phyloP scores from a whole-genome alignment of 2,329 filamentous ascomycete genomes.

The Magnaporthiopsis rhizophila region DNA sequence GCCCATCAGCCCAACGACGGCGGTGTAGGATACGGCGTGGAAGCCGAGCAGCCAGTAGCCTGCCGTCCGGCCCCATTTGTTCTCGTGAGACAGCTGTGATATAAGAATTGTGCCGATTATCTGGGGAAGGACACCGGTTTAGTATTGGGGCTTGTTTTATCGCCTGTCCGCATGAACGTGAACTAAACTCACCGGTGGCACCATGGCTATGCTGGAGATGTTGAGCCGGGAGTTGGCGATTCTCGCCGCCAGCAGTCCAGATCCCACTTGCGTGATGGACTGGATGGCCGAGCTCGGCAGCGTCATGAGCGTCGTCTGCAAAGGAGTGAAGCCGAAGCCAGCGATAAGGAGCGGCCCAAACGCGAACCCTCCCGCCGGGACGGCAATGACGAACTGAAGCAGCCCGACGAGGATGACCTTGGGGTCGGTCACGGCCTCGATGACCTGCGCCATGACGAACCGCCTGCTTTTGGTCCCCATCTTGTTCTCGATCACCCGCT shows the following conservation, averaged over 20 bases:
- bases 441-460: slow-evolving; percentile 17
- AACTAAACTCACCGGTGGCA: slow-evolving; percentile 18
- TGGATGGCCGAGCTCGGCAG: slow-evolving; percentile 53
- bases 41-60: slow-evolving; percentile 23
- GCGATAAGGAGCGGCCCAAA: slow-evolving; percentile 19
- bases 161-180: too few relatives aligned
- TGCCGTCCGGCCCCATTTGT: slow-evolving; percentile 23
- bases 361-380: slow-evolving; percentile 13
- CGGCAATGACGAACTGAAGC: slow-evolving; percentile 41
- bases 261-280: slow-evolving; percentile 39
- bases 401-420: slow-evolving; percentile 37
- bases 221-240: slow-evolving; percentile 20
- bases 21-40: slow-evolving; percentile 23
- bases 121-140: slow-evolving; percentile 7
- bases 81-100: slow-evolving; percentile 18
- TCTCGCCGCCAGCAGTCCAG: slow-evolving; percentile 14
- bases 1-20: slow-evolving; percentile 19
- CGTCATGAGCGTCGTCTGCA: slow-evolving; percentile 31
- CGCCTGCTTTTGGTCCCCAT: slow-evolving; percentile 19
- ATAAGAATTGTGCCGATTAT: slow-evolving; percentile 24
- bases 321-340: slow-evolving; percentile 22
- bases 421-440: slow-evolving; percentile 32
- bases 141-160: background rate
- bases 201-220: slow-evolving; percentile 21
- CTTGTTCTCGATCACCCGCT: slow-evolving; percentile 30